Evolutionary conservation across 1,284 basidiomycete species (phyloP), one percentile per base, ranked within the genome.

Genomic region (Porodaedalea pini): DNA sequence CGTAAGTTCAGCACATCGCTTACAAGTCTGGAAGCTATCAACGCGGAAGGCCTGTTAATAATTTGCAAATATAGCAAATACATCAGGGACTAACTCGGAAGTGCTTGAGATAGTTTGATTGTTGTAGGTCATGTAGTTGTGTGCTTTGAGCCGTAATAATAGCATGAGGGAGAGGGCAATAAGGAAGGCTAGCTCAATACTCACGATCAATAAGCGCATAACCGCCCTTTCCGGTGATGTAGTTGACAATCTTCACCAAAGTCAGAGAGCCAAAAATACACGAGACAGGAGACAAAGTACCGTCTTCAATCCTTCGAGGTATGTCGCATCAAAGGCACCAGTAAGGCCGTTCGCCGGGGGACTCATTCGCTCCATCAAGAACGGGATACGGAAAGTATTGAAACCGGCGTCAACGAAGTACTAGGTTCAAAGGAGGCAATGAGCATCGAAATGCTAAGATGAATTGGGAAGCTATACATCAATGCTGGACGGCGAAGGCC

Each of bases 311-410:
- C 75, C 77, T 47, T 67, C 69, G 29, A 85, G 73, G 67, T 85
- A 86, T 8, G 79, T 75, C 34, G 69, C 57, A 63, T 82, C 70
- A 66, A 83, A 81, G 21, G 78, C 57, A 19, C 82, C 82, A 51
- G 78, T 77, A 41, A 85, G 68, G 7, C 82, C 82, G 29, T 63
- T 75, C 21, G 57, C 45, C 10, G 52, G 57, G 34, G 82, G 79
- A 57, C 67, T 74, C 51, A 85, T 61, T 54, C 83, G 80, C 66
- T 85, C 83, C 69, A 81, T 72, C 60, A 75, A 66, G 79, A 85
- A 82, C 8, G 82, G 77, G 62, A 85, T 69, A 61, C 82, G 81
- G 80, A 85, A 84, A 17, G 78, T 76, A 70, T 85, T 85, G 73
- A 85, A 78, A 23, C 82, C 82, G 64, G 79, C 68, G 23, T 65